A percentile compares a stretch with the other conserved stretches of the same genome.
Conservation (phyloP, 176 grass and related monocot species). For the Ampelocalamus luodianensis region DNA sequence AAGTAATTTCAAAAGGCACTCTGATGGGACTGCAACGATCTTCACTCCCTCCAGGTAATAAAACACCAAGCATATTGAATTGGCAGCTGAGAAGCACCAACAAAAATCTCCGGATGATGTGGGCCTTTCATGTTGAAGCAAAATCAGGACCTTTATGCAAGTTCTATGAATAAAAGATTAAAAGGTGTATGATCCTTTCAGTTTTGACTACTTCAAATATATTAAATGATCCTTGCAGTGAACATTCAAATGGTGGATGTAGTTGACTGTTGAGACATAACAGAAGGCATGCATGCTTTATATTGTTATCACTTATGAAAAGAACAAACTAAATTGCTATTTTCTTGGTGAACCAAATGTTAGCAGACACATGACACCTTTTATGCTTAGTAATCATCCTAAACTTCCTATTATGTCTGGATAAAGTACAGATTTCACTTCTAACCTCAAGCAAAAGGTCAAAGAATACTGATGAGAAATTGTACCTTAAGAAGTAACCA, state of each 20-base stretch:
- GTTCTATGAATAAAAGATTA: not conserved
- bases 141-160: not conserved
- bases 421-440: conserved; percentile 14
- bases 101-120: not conserved
- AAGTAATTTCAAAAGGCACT: not conserved
- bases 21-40: not conserved
- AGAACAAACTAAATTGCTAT: not conserved
- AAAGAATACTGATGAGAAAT: not conserved
- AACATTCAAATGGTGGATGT: not conserved
- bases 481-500: conserved; percentile 81
- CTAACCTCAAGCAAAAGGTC: conserved; percentile 8
- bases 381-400: not conserved
- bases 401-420: not conserved
- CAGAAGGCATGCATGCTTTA: not conserved
- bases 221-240: not conserved
- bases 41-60: not conserved
- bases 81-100: not conserved
- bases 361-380: not conserved
- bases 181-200: not conserved
- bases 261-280: not conserved
- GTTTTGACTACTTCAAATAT: not conserved
- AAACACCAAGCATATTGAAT: conserved; percentile 6
- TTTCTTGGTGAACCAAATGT: not conserved
- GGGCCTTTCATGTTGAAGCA: not conserved
- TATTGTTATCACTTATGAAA: not conserved